Evolutionary conservation across 2,329 filamentous ascomycete species (phyloP).

Genomic region (Ophioceras dolichostomum): DNA sequence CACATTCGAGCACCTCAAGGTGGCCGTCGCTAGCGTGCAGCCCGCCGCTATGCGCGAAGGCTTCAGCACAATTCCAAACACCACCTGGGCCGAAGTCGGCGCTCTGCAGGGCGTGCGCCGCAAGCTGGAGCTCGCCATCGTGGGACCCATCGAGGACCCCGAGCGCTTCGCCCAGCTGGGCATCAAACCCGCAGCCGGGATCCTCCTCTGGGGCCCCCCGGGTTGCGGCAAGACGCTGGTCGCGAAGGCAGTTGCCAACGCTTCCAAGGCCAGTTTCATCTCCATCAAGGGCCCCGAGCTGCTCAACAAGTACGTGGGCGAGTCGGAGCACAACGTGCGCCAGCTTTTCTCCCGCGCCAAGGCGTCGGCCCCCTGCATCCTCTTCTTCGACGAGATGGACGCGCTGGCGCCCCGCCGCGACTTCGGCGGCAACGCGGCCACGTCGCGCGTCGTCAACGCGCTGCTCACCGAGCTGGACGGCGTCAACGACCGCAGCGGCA

Average conservation of each 20-base stretch:
- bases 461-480: conserved; percentile 91
- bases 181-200: conserved; percentile 70
- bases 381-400: conserved; percentile 94
- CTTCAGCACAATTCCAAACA: conserved; percentile 86
- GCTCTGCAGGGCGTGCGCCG: conserved; percentile 69
- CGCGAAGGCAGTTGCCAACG: conserved; percentile 91
- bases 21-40: conserved; percentile 62
- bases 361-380: conserved; percentile 77
- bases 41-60: conserved; percentile 83
- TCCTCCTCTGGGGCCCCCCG: conserved; percentile 91
- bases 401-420: conserved; percentile 80
- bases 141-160: conserved; percentile 77
- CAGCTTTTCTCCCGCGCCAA: conserved; percentile 85
- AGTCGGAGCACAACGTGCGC: conserved; percentile 85
- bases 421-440: conserved; percentile 42
- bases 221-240: conserved; percentile 95
- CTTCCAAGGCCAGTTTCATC: conserved; percentile 95
- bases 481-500: conserved; percentile 63
- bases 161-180: conserved; percentile 65
- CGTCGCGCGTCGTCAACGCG: conserved; percentile 84
- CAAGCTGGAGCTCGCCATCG: conserved; percentile 74
- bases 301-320: conserved; percentile 94
- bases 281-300: conserved; percentile 93
- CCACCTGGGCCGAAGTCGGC: conserved; percentile 87
- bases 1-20: conserved; percentile 52